These are phyloP conservation scores for Trichoderma koningiopsis DNA, from an alignment of 2,329 filamentous ascomycete genomes.

Conservation along the genomic window DNA sequence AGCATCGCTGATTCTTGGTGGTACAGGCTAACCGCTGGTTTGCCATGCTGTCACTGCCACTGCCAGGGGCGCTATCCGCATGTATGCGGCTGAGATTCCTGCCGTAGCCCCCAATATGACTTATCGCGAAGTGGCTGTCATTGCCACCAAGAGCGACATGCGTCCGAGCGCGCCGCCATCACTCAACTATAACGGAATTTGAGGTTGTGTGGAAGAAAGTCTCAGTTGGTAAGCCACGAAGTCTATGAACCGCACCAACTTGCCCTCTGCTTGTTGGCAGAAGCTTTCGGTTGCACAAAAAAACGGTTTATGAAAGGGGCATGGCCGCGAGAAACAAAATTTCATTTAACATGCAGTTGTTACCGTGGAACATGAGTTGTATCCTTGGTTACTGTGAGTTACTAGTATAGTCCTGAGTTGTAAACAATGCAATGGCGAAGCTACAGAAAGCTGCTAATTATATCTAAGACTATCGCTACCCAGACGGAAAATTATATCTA, in stretches of 20 bases:
- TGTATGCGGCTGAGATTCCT: neutral
- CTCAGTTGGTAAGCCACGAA: neutral
- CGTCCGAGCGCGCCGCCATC: neutral
- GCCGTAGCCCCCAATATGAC: conserved; percentile 11
- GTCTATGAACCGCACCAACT: neutral
- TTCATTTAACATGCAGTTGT: neutral
- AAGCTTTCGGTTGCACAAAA: neutral
- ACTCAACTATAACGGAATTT: neutral
- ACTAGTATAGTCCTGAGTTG: neutral
- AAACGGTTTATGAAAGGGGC: neutral
- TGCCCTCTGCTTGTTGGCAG: neutral
- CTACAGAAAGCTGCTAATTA: neutral
- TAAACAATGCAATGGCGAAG: neutral
- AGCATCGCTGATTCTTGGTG: neutral
- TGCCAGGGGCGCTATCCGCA: neutral
- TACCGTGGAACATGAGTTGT: neutral
- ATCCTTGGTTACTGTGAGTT: neutral
- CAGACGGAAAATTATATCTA: neutral
- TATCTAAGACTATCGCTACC: neutral
- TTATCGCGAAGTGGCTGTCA: neutral
- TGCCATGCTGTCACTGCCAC: neutral
- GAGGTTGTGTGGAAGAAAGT: neutral
- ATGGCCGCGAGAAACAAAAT: neutral
- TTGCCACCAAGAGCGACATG: neutral
- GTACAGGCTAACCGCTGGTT: neutral